Base-by-base conservation (phyloP, 257 asterid genomes). In the Henckelia pumila region DNA sequence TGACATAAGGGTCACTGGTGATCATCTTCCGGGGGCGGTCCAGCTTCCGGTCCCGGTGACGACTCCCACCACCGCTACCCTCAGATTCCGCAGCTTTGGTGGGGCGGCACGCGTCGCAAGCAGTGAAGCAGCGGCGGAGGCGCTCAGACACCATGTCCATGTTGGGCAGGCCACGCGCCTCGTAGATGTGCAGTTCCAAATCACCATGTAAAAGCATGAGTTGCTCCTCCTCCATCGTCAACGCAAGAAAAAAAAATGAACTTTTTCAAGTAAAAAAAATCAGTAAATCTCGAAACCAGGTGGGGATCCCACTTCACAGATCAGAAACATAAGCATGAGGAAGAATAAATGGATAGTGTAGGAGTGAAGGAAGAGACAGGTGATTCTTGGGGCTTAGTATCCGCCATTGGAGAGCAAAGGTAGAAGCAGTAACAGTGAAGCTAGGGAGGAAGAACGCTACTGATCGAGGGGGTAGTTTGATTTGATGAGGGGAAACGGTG, bases 1-100 rank as follows among this genome's bases (percentile, higher is more conserved):
- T 82, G 63, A 86, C 97, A 61, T 90, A 90, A 19, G 99, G 88
- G 59, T 93, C 99, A 60, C 92, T 88, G 24, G 95, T 88, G 73
- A 93, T 88, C 28, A 86, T 81, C 10, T 81, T 86, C 35, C 82
- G 83, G 80, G 62, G 95, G 84, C 73, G 93, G 74, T 81, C 84
- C 17, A 79, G 73, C 76, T 84, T 80, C 68, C 76, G 62, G 0
- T 83, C 85, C 32, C 10, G 61, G 47, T 35, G 49, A 68, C 70
- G 63, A 56, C 73, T 30, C 22, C 58, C 72, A 7, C 63, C 76
- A 6, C 55, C 65, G 22, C 5, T 40, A 24, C 21, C 77, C 71
- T 78, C 71, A 57, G 68, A 23, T 16, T 62, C 71, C 24, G 60
- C 67, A 28, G 53, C 68, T 21, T 50, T 55, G 32, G 77, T 4